Percentiles rank a stretch among this genome's conserved stretches.
These are phyloP conservation scores for Penicillium capsulatum DNA, from an alignment of 2,329 filamentous ascomycete genomes.

Conservation along the genomic window DNA sequence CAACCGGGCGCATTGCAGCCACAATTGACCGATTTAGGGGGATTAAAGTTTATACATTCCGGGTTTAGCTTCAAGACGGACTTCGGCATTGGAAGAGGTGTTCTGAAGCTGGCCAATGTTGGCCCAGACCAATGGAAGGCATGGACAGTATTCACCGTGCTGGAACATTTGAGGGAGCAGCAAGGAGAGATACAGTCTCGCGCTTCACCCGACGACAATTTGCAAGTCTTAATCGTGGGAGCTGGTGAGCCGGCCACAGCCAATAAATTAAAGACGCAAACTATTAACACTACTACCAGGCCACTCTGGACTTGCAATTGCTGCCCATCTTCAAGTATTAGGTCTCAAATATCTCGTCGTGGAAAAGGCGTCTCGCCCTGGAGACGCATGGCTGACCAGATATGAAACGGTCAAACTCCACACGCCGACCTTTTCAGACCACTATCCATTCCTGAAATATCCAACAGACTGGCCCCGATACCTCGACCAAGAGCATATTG, in stretches of 20 bases:
- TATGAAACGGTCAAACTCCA: constrained; percentile 5
- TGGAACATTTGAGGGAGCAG: constrained; percentile 1
- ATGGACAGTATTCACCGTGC: constrained; percentile 7
- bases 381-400: constrained; percentile 4
- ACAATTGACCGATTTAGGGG: constrained; percentile 1
- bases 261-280: background rate
- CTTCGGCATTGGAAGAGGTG: constrained; percentile 4
- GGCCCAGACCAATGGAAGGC: constrained; percentile 6
- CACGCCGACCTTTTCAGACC: constrained; percentile 1
- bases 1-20: constrained; percentile 1
- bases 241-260: constrained; percentile 1
- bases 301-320: constrained; percentile 5
- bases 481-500: constrained; percentile 7
- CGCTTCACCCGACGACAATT: background rate
- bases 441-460: constrained; percentile 9
- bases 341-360: constrained; percentile 7
- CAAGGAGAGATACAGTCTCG: background rate
- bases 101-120: constrained; percentile 6
- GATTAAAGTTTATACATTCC: constrained; percentile 6
- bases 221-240: constrained; percentile 6
- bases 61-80: constrained; percentile 5
- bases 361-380: constrained; percentile 5
- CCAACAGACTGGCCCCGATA: constrained; percentile 4
- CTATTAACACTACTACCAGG: constrained; percentile 2
- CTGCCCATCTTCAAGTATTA: constrained; percentile 4